Evolutionary conservation across 2,329 filamentous ascomycete genomes (phyloP), one percentile per base, ranked within the genome.

Genomic region (Microcera coccophila): DNA sequence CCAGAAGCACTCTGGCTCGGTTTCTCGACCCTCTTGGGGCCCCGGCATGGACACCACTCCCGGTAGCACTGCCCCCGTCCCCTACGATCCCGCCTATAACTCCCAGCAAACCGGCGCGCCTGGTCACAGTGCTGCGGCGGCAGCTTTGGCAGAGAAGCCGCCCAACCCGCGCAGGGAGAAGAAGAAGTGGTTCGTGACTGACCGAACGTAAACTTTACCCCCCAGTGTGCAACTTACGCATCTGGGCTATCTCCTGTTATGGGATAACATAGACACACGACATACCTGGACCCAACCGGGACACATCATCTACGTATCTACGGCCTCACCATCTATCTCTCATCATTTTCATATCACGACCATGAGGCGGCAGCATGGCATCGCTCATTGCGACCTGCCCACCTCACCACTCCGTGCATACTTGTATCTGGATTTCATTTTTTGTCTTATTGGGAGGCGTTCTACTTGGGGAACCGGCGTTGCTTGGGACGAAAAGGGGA

Each of bases 141-240:
- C 38, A n/a, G 37, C 48, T 11, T 18, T 47, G 7, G 42, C 47
- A n/a, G 52, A 55, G 45, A 45, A 58, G 5, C 66, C 64, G 42
- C 66, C 69, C 48, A 67, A 70, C 48, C 54, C 62, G 9, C 63
- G 45, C 36, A 64, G 45, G 38, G 61, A 66, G 38, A 72, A 70
- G 59, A 75, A 70, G 65, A 73, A 67, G 60, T 76, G 74, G 72
- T 62, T 62, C 16, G 67, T 73, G 37, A 63, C 53, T 15, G 58
- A 67, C 42, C 64, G 72, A 54, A 73, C 70, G 44, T 75, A 32
- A n/a, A 32, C 29, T 10, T 12, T 7, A 26, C 22, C 7, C 22
- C 22, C 22, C 22, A 7, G 22, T 26, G 7, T 26, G n/a, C n/a
- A n/a, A n/a, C n/a, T n/a, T n/a, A n/a, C n/a, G n/a, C n/a, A n/a